Conservation (phyloP, 257 asterid species). For the Striga asiatica region DNA sequence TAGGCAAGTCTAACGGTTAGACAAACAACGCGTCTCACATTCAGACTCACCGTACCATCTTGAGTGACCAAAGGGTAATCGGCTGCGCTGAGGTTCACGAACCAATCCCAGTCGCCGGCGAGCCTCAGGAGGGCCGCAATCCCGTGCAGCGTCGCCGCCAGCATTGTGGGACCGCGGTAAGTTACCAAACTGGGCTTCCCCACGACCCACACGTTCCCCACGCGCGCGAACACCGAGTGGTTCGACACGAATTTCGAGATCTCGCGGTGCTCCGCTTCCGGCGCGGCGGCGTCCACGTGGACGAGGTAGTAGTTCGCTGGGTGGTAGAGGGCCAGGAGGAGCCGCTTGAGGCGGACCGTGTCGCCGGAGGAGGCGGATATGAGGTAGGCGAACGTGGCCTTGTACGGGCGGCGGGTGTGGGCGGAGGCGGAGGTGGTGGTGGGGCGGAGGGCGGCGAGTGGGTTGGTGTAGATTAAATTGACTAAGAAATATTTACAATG, state of each 20-base stretch:
- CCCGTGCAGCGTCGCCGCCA: slow-evolving; percentile 74
- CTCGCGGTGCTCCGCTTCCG: slow-evolving; percentile 46
- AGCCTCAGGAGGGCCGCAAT: slow-evolving; percentile 52
- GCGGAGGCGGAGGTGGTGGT: slow-evolving; percentile 33
- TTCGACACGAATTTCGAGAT: slow-evolving; percentile 50
- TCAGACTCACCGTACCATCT: slow-evolving; percentile 97
- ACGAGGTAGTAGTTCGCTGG: slow-evolving; percentile 63
- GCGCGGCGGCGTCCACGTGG: slow-evolving; percentile 71
- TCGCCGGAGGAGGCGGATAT: slow-evolving; percentile 83
- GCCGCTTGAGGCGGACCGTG: slow-evolving; percentile 57
- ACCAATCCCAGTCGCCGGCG: slow-evolving; percentile 81
- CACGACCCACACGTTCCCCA: slow-evolving; percentile 75
- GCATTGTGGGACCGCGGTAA: slow-evolving; percentile 92
- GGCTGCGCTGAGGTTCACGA: slow-evolving; percentile 84
- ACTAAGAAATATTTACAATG: no score
- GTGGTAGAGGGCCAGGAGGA: slow-evolving; percentile 66
- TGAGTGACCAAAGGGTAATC: slow-evolving; percentile 88
- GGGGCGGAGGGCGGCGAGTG: slow-evolving; percentile 31
- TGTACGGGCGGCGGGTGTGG: slow-evolving; percentile 32
- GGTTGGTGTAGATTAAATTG: slow-evolving; percentile 55
- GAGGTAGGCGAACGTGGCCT: slow-evolving; percentile 70
- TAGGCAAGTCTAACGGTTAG: no score
- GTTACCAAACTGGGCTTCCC: slow-evolving; percentile 61
- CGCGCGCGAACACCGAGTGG: slow-evolving; percentile 36
- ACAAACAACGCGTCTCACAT: no score